Evolutionary conservation across 768 basidiomycete genomes (phyloP), one percentile per base, ranked within the genome.

Genomic region (Amanita phalloides): DNA sequence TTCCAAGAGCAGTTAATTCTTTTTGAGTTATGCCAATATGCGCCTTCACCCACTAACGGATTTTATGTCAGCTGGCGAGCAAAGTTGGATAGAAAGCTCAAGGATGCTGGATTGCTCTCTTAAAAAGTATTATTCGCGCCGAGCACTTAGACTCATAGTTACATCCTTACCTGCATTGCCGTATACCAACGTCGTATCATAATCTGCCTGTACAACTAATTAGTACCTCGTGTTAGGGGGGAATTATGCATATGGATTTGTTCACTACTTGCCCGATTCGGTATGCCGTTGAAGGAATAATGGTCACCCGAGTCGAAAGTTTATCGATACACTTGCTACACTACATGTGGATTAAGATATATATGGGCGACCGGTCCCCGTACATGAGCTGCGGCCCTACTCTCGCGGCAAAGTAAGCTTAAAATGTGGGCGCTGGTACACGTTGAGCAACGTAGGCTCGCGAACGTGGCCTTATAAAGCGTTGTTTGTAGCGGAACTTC

Each of bases 1-100:
- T 87, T 88, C 64, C 79, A 84, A 53, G 83, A 86, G 66, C 86
- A 89, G 58, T 75, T 89, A 25, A 79, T 86, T 32, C 68, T 89
- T 44, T 88, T 85, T 51, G 83, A 83, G 59, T 71, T 87, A 30
- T 88, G 86, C 63, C 72, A 74, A 62, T 88, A 87, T 54, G 71
- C 71, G 23, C 84, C 85, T 10, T 72, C 71, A 20, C 75, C 74
- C 3, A 58, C 69, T 13, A 78, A 81, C 57, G 83, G 83, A 6
- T 78, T 84, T 55, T 89, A 89, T 60, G 61, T 66, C 48, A 79
- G 74, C 46, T 87, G 85, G 85, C 76, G 80, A 53, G 64, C 71
- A 46, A 72, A 69, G 58, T 68, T 87, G 49, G 72, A 76, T 35
- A 70, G 71, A 48, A 74, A 66, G 57, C 68, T 82, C 33, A 66